phyloP scores from a whole-genome alignment of 2,329 filamentous ascomycete species.

The Colletotrichum viniferum region DNA sequence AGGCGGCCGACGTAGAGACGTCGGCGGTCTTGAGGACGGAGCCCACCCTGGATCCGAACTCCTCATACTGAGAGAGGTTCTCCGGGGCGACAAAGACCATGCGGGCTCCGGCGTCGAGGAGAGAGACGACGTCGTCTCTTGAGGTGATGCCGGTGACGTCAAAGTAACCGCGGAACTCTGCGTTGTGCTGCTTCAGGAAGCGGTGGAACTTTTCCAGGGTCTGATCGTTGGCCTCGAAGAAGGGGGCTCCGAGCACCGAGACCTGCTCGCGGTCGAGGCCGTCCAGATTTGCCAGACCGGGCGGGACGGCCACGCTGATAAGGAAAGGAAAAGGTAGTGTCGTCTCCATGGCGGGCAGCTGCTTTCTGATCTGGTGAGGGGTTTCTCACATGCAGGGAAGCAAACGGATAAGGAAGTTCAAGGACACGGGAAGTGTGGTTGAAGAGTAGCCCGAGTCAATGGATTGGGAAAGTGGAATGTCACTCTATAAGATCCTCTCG shows the following conservation, averaged over 20 bases:
- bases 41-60: conserved; percentile 61
- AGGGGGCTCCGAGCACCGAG: conserved; percentile 62
- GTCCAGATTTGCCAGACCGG: conserved; percentile 50
- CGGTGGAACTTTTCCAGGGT: conserved; percentile 49
- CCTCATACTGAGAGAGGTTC: conserved; percentile 64
- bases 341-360: conserved; percentile 59
- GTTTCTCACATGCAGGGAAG: background rate
- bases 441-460: background rate
- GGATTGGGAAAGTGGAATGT: conserved; percentile 6
- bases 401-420: background rate
- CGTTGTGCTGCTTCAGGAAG: conserved; percentile 54
- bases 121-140: conserved; percentile 74
- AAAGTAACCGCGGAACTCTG: conserved; percentile 69
- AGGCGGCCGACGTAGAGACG: conserved; percentile 42
- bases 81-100: conserved; percentile 81
- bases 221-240: conserved; percentile 58
- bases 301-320: conserved; percentile 58
- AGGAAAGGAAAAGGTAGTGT: conserved; percentile 68
- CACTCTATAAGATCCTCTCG: conserved; percentile 16
- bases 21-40: conserved; percentile 53
- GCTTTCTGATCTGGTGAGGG: background rate
- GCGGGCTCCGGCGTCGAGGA: conserved; percentile 84
- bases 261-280: conserved; percentile 63
- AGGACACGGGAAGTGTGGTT: background rate
- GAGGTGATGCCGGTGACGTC: conserved; percentile 75